Conservation (phyloP, 441 rosid genomes). For the Macaranga tanarius region DNA sequence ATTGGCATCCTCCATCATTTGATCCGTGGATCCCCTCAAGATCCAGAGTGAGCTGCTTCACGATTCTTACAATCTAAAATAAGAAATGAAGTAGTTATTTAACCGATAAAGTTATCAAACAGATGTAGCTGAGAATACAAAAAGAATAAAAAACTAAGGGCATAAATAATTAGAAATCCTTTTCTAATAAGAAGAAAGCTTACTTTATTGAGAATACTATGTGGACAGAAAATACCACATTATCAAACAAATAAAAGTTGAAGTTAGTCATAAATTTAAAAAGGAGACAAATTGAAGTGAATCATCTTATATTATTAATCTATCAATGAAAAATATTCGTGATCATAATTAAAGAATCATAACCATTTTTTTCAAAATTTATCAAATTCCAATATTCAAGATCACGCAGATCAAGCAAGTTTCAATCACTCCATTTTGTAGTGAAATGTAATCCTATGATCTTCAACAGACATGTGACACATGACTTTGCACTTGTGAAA, state of each 20-base stretch:
- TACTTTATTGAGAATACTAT: background rate
- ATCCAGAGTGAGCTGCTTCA: conserved; percentile 62
- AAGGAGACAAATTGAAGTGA: too few relatives aligned
- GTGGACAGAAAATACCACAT: too few relatives aligned
- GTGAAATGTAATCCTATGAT: too few relatives aligned
- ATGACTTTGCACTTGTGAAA: background rate
- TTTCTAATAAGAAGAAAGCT: background rate
- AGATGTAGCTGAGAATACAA: background rate
- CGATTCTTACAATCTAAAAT: conserved; percentile 54
- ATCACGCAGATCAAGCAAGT: background rate
- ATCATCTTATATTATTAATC: too few relatives aligned
- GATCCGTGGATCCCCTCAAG: conserved; percentile 56
- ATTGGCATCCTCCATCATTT: conserved; percentile 75
- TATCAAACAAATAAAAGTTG: too few relatives aligned
- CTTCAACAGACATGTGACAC: too few relatives aligned
- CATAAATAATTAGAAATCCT: background rate
- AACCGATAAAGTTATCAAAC: background rate
- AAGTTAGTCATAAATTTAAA: too few relatives aligned
- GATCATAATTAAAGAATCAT: too few relatives aligned
- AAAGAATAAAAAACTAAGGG: background rate
- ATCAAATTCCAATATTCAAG: background rate
- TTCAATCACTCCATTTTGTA: background rate
- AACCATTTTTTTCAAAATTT: background rate
- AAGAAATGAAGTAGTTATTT: background rate
- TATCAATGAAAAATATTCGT: background rate